Evolutionary conservation across 2,329 filamentous ascomycete genomes (phyloP), one percentile per base, ranked within the genome.

Genomic region (Ascochyta clinopodiicola): DNA sequence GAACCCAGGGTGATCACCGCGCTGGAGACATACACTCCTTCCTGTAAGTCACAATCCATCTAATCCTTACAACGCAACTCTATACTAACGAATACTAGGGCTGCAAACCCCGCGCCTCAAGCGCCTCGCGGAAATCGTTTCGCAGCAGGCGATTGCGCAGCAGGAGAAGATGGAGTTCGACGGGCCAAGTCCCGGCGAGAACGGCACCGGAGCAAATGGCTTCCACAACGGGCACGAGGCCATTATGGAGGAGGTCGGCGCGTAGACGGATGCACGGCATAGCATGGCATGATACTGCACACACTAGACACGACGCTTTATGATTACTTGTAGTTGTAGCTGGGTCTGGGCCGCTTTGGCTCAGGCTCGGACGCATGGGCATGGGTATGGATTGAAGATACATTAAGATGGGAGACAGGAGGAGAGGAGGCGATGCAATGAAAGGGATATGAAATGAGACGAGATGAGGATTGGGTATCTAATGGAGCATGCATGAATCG

Each of bases 81-180:
- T 36, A 48, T 59, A 56, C 74, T 74, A 77, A 69, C 77, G 12
- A 54, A 40, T 31, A 17, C 39, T 35, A 95, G 91, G 92, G 94
- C 86, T 97, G 44, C 93, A 97, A 90, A 97, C 93, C 56, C 94
- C 94, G 43, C 87, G 94, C 59, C 80, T 99, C 60, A 98, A 98
- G 83, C 89, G 95, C 58, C 83, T 99, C 49, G 95, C 95, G n/a
- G 95, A 99, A 79, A 98, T 99, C 63, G 95, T 99, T 43, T 96
- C 92, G 34, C 91, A 92, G 29, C 95, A 99, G 78, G 95, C 95
- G 29, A 94, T 98, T 71, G 92, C 93, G 53, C 94, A 98, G 77
- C 92, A 96, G 78, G 92, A 96, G 78, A 94, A 91, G 79, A 79
- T 90, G 59, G 90, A 92, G 44, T 86, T 69, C 44, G 75, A 71